phyloP scores from a whole-genome alignment of 768 basidiomycete genomes.

The Asterophora parasitica region DNA sequence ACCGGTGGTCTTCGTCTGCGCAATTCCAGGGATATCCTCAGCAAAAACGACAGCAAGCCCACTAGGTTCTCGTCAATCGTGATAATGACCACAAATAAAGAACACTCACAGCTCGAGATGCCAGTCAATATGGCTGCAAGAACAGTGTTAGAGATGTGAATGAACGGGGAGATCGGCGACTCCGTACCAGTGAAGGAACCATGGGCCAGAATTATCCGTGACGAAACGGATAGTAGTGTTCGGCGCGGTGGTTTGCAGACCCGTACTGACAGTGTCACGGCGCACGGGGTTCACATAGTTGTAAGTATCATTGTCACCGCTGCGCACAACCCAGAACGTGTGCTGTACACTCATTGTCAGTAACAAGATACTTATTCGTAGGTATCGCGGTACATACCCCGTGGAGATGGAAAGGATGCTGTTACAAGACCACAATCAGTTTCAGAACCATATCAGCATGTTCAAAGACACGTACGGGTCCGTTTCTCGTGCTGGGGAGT shows the following conservation, averaged over 20 bases:
- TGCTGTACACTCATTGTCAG: constrained; percentile 38
- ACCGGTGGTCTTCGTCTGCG: constrained; percentile 13
- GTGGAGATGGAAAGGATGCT: constrained; percentile 48
- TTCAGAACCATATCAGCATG: constrained; percentile 17
- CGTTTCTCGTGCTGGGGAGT: constrained; percentile 24
- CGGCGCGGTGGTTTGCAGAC: constrained; percentile 17
- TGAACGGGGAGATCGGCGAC: constrained; percentile 16
- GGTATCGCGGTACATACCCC: constrained; percentile 29
- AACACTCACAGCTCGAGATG: constrained; percentile 30
- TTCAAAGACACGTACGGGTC: constrained; percentile 25
- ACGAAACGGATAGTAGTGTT: constrained; percentile 49
- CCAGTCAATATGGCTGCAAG: constrained; percentile 28
- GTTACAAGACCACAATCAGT: constrained; percentile 13
- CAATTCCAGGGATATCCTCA: constrained; percentile 19
- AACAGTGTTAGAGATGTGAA: background rate
- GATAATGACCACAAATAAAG: background rate
- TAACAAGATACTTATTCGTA: background rate
- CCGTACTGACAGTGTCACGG: constrained; percentile 29
- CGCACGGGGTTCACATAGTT: constrained; percentile 36
- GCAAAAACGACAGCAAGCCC: constrained; percentile 22
- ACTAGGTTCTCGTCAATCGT: background rate
- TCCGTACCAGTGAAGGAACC: constrained; percentile 37
- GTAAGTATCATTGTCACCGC: constrained; percentile 27
- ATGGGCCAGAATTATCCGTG: constrained; percentile 48
- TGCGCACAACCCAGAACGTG: constrained; percentile 37